Evolutionary conservation across 768 basidiomycete genomes (phyloP).

Genomic region (Clathrus columnatus): DNA sequence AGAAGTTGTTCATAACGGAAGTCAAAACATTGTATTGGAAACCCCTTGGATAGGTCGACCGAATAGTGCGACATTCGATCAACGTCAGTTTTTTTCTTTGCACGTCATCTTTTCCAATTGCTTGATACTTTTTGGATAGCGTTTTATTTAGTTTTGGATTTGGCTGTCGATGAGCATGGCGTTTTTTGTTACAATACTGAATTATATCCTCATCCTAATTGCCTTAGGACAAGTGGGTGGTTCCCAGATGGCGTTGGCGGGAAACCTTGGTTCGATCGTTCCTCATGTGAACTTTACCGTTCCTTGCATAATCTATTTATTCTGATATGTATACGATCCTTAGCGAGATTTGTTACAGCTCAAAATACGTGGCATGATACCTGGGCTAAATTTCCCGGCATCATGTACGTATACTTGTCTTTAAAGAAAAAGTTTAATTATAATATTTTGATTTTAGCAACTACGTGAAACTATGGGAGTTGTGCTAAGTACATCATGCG

Average conservation of each 20-base stretch:
- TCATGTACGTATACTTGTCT: conserved; percentile 35
- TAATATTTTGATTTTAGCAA: conserved; percentile 32
- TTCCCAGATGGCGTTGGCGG: conserved; percentile 54
- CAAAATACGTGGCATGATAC: conserved; percentile 60
- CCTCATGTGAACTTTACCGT: no score
- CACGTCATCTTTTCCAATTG: not conserved
- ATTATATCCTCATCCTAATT: no score
- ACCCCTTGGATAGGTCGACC: conserved; percentile 25
- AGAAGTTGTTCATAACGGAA: conserved; percentile 34
- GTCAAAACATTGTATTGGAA: conserved; percentile 10
- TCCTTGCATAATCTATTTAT: not conserved
- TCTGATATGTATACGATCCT: no score
- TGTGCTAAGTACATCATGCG: no score
- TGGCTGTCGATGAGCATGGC: conserved; percentile 68
- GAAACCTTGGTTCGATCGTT: conserved; percentile 62
- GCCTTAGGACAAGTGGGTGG: conserved; percentile 55
- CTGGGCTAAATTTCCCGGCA: conserved; percentile 65
- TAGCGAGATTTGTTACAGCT: conserved; percentile 55
- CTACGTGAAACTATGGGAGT: conserved; percentile 72
- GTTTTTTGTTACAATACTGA: not conserved
- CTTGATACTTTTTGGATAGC: conserved; percentile 28
- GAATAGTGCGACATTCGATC: conserved; percentile 32
- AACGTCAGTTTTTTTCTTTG: conserved; percentile 10
- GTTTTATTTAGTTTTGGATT: conserved; percentile 75
- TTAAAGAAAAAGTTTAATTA: not conserved